Conservation (phyloP, 805 yeast genomes). For the Sugiyamaella lignohabitans region DNA sequence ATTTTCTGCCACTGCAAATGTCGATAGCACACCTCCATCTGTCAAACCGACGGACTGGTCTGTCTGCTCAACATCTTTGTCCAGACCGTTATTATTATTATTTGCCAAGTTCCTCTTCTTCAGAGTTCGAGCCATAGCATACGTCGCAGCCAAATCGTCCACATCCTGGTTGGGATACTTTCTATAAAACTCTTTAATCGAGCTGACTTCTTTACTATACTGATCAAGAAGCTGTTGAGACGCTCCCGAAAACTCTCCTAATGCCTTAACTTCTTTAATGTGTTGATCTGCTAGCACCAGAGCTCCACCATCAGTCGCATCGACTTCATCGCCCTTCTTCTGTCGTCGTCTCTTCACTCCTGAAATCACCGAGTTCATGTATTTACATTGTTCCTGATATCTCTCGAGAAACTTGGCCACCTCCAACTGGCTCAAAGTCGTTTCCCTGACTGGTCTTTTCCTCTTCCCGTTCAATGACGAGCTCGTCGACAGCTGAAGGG, state of each 20-base stretch:
- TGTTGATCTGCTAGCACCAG: slow-evolving; percentile 2
- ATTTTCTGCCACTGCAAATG: slow-evolving; percentile 29
- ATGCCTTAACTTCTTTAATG: slow-evolving; percentile 16
- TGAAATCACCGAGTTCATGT: too few relatives aligned
- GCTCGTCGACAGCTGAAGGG: slow-evolving; percentile 18
- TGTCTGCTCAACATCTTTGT: slow-evolving; percentile 11
- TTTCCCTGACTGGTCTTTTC: slow-evolving; percentile 44
- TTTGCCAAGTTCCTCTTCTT: too few relatives aligned
- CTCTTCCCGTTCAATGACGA: slow-evolving; percentile 31
- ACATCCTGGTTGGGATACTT: slow-evolving; percentile 29
- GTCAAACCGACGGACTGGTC: slow-evolving; percentile 15
- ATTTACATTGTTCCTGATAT: slow-evolving; percentile 33
- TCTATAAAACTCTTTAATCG: slow-evolving; percentile 30
- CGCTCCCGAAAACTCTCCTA: not conserved
- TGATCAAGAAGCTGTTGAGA: slow-evolving; percentile 26
- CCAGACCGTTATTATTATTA: slow-evolving; percentile 18
- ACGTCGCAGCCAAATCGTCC: slow-evolving; percentile 24
- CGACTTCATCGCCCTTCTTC: not conserved
- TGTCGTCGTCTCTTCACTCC: not conserved
- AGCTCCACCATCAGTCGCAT: too few relatives aligned
- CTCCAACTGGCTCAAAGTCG: slow-evolving; percentile 63
- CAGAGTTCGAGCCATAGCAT: slow-evolving; percentile 11
- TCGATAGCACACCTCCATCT: slow-evolving; percentile 12
- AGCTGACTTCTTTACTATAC: slow-evolving; percentile 36
- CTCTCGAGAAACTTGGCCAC: slow-evolving; percentile 45